Evolutionary conservation across 257 asterid genomes (phyloP).

Genomic region (Plantago elongata): DNA sequence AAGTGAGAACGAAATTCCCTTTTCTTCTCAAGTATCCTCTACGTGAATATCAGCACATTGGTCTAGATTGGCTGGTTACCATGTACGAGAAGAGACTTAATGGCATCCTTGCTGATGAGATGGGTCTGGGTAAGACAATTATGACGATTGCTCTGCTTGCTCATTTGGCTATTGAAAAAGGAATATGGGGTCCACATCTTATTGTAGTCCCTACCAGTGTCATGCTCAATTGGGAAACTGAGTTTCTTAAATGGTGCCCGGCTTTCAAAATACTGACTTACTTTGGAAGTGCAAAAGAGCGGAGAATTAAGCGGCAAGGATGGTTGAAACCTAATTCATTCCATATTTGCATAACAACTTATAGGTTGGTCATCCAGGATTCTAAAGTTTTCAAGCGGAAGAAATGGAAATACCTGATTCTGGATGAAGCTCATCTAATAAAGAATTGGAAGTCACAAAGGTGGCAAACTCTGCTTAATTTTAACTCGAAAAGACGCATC

Average conservation of each 20-base stretch:
- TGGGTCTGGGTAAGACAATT: slow-evolving; percentile 99
- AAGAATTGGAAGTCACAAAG: slow-evolving; percentile 99
- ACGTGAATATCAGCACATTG: slow-evolving; percentile 98
- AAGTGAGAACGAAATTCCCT: slow-evolving; percentile 95
- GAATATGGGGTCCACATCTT: slow-evolving; percentile 99
- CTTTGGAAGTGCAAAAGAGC: slow-evolving; percentile 98
- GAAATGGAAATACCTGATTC: slow-evolving; percentile 96
- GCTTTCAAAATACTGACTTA: slow-evolving; percentile 98
- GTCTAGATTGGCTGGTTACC: slow-evolving; percentile 98
- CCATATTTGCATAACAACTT: slow-evolving; percentile 94
- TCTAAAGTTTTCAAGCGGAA: slow-evolving; percentile 94
- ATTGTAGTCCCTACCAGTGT: slow-evolving; percentile 99
- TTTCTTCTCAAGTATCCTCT: slow-evolving; percentile 93
- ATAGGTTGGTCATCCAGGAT: slow-evolving; percentile 96
- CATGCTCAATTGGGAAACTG: slow-evolving; percentile 99
- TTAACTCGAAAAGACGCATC: slow-evolving; percentile 96
- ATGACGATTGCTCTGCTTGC: slow-evolving; percentile 99
- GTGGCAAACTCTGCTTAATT: slow-evolving; percentile 98
- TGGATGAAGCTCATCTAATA: slow-evolving; percentile 97
- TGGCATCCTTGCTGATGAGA: slow-evolving; percentile 99
- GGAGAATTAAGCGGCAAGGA: slow-evolving; percentile 91
- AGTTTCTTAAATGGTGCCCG: slow-evolving; percentile 98
- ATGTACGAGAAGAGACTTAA: slow-evolving; percentile 98
- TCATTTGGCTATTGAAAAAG: slow-evolving; percentile 92
- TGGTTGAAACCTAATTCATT: slow-evolving; percentile 95